Conservation (phyloP, 2,329 filamentous ascomycete genomes). For the Curvularia eragrostidis region DNA sequence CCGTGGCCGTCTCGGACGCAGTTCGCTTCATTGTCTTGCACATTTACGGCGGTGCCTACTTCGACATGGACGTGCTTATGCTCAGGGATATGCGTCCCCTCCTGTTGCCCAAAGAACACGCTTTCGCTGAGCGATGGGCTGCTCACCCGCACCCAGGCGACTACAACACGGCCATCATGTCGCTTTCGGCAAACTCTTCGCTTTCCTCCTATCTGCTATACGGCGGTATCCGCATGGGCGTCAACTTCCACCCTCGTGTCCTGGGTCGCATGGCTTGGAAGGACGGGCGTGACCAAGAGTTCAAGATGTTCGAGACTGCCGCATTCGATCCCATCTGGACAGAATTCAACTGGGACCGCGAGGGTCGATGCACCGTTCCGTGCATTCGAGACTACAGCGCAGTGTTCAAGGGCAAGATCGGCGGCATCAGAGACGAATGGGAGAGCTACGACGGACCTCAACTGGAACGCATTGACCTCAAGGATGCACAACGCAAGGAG, state of each 20-base stretch:
- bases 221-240: constrained; percentile 63
- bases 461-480: constrained; percentile 45
- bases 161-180: constrained; percentile 65
- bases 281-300: constrained; percentile 60
- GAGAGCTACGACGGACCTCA: constrained; percentile 58
- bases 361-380: constrained; percentile 61
- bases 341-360: constrained; percentile 62
- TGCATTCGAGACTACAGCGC: constrained; percentile 62
- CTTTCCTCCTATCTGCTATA: constrained; percentile 62
- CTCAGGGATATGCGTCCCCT: constrained; percentile 63
- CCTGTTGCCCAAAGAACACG: constrained; percentile 58
- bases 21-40: constrained; percentile 63
- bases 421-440: constrained; percentile 60
- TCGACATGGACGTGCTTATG: constrained; percentile 64
- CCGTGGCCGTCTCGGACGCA: constrained; percentile 63
- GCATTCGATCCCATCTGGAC: constrained; percentile 66
- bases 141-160: constrained; percentile 61
- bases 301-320: constrained; percentile 64
- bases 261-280: constrained; percentile 65
- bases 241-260: constrained; percentile 64
- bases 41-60: constrained; percentile 61
- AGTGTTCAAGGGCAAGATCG: constrained; percentile 58
- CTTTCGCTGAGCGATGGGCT: constrained; percentile 64
- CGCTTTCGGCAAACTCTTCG: constrained; percentile 62
- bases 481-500: constrained; percentile 38